Evolutionary conservation across 2,329 filamentous ascomycete species (phyloP).

Genomic region (Spiromastix sp.): DNA sequence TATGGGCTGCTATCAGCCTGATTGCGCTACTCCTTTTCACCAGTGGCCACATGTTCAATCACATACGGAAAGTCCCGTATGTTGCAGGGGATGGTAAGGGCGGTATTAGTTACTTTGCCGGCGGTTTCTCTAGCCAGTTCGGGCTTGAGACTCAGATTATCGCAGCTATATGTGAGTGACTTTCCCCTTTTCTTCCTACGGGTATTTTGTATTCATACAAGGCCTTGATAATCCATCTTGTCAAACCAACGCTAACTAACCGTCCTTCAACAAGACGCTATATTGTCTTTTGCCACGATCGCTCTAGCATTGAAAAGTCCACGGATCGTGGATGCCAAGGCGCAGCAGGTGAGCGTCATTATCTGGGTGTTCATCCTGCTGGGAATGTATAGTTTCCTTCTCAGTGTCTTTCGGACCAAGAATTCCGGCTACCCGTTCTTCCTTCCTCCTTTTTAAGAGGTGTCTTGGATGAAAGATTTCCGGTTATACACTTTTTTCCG

Average conservation of each 20-base stretch:
- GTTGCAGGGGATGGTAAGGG: slow-evolving; percentile 75
- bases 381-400: slow-evolving; percentile 81
- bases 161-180: slow-evolving; percentile 75
- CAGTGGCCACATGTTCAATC: slow-evolving; percentile 98
- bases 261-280: slow-evolving; percentile 47
- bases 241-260: background rate
- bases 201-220: too few relatives aligned
- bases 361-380: slow-evolving; percentile 70
- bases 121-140: slow-evolving; percentile 86
- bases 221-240: slow-evolving; percentile 8
- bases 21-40: slow-evolving; percentile 88
- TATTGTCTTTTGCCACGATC: slow-evolving; percentile 83
- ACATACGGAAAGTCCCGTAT: slow-evolving; percentile 92
- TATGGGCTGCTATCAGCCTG: slow-evolving; percentile 86
- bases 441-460: slow-evolving; percentile 70
- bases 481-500: background rate
- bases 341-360: slow-evolving; percentile 72
- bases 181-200: background rate
- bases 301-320: slow-evolving; percentile 86
- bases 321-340: slow-evolving; percentile 65
- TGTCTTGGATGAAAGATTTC: too few relatives aligned
- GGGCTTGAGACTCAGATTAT: slow-evolving; percentile 94
- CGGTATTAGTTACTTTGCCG: slow-evolving; percentile 80
- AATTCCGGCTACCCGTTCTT: slow-evolving; percentile 92
- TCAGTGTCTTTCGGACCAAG: slow-evolving; percentile 90